These are phyloP conservation scores for Trichomonas gallinae DNA, from an alignment of 208 protist genomes.

Conservation along the genomic window DNA sequence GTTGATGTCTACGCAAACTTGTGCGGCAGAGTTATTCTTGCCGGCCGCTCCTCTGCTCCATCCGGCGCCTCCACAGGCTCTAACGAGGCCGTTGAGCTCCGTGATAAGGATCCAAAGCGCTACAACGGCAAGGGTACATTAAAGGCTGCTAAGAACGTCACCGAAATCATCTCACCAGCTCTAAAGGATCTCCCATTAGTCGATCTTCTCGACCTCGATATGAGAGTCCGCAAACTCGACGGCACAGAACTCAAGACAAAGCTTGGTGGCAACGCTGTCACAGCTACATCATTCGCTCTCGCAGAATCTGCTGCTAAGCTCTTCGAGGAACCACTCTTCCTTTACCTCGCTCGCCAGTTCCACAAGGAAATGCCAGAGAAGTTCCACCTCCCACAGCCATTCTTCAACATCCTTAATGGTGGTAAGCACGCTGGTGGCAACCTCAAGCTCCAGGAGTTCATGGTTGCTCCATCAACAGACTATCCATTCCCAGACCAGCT, in stretches of 20 bases:
- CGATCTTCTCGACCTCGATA: not conserved
- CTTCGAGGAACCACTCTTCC: not conserved
- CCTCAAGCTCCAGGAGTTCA: conserved; percentile 43
- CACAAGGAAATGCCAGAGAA: not conserved
- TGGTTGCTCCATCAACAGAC: conserved; percentile 86
- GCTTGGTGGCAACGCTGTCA: conserved; percentile 3
- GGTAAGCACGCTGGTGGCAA: conserved; percentile 21
- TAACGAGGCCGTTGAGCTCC: conserved; percentile 80
- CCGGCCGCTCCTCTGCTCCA: conserved; percentile 55
- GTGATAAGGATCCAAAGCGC: conserved; percentile 77
- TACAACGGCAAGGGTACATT: conserved; percentile 77
- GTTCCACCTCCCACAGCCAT: not conserved
- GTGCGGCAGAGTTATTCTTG: not conserved
- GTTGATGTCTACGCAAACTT: not conserved
- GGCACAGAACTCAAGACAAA: conserved; percentile 11
- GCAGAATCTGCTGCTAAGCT: not conserved
- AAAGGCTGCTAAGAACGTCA: conserved; percentile 86
- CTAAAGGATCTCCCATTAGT: conserved; percentile 46
- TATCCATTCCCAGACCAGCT: conserved; percentile 60
- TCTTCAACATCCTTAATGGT: conserved; percentile 26
- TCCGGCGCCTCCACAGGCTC: conserved; percentile 96
- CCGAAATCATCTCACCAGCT: conserved; percentile 67
- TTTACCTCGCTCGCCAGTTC: not conserved
- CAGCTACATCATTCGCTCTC: conserved; percentile 10
- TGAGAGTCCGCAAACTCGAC: not conserved